These are phyloP conservation scores for Yamadazyma spencermartinsiae DNA, from an alignment of 1,139 yeast species.

Conservation along the genomic window DNA sequence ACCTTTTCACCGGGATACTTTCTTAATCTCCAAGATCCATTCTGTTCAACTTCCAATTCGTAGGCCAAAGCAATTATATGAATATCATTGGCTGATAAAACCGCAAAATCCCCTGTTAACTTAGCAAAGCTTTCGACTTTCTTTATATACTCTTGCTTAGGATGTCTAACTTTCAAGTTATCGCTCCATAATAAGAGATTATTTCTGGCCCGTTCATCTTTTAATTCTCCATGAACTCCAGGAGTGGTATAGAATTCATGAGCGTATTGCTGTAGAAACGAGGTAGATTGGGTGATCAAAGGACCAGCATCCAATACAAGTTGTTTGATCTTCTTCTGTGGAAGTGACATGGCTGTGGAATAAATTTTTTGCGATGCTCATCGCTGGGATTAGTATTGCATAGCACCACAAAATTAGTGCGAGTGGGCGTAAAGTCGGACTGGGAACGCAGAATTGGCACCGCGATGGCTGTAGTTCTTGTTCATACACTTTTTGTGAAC, in stretches of 20 bases:
- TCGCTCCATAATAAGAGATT: slow-evolving; percentile 81
- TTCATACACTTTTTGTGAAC: too few species aligned
- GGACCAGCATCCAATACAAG: slow-evolving; percentile 95
- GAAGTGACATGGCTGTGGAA: not conserved
- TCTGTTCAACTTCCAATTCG: slow-evolving; percentile 75
- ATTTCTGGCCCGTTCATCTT: slow-evolving; percentile 79
- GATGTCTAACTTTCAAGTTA: slow-evolving; percentile 66
- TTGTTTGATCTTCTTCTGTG: slow-evolving; percentile 38
- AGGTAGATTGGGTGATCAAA: slow-evolving; percentile 80
- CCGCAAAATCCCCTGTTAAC: slow-evolving; percentile 88
- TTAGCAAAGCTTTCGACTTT: slow-evolving; percentile 76
- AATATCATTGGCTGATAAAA: slow-evolving; percentile 85
- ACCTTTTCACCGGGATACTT: slow-evolving; percentile 65
- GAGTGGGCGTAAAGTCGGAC: too few species aligned
- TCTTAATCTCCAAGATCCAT: slow-evolving; percentile 72
- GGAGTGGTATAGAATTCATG: slow-evolving; percentile 81
- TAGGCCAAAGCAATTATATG: slow-evolving; percentile 90
- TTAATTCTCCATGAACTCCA: slow-evolving; percentile 82
- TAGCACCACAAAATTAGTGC: too few species aligned
- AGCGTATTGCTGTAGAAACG: slow-evolving; percentile 71
- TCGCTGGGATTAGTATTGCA: slow-evolving; percentile 4
- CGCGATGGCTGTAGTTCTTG: too few species aligned
- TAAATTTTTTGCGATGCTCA: slow-evolving; percentile 9
- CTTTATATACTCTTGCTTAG: slow-evolving; percentile 61
- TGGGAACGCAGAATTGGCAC: too few species aligned